A percentile compares a stretch with the other conserved stretches of the same genome.
Conservation (phyloP, 140 eudicot species). For the Flaveria floridana region DNA sequence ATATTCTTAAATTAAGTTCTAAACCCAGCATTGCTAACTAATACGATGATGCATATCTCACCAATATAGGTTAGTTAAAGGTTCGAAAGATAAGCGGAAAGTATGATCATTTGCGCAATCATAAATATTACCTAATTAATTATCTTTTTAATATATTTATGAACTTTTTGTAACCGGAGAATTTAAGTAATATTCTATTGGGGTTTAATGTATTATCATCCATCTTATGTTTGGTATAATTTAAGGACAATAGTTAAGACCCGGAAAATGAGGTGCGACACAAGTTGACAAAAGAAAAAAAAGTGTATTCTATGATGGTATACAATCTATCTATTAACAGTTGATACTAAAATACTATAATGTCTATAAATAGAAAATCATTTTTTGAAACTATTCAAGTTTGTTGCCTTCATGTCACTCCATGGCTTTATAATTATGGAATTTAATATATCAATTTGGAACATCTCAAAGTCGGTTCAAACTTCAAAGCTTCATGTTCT, state of each 20-base stretch:
- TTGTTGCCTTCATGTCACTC: constrained; percentile 24
- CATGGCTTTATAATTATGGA: background rate
- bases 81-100: no score
- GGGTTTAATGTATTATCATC: no score
- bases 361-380: background rate
- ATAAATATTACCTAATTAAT: no score
- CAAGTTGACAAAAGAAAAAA: constrained; percentile 19
- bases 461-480: constrained; percentile 15
- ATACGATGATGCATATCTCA: no score
- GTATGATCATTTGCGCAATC: no score
- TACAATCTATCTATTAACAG: constrained; percentile 13
- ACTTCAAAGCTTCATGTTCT: constrained; percentile 15
- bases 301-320: constrained; percentile 1
- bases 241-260: background rate
- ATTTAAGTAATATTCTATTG: no score
- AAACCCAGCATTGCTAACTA: no score
- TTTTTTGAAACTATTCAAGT: constrained; percentile 10
- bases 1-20: no score
- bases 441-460: constrained; percentile 1
- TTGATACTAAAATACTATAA: constrained; percentile 4
- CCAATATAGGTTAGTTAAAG: no score
- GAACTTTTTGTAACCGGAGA: no score
- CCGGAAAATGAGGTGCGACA: constrained; percentile 13
- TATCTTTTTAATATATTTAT: no score
- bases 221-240: background rate